Base-by-base conservation (phyloP, 2,329 filamentous ascomycete species). In the Lasiodiplodia gonubiensis region DNA sequence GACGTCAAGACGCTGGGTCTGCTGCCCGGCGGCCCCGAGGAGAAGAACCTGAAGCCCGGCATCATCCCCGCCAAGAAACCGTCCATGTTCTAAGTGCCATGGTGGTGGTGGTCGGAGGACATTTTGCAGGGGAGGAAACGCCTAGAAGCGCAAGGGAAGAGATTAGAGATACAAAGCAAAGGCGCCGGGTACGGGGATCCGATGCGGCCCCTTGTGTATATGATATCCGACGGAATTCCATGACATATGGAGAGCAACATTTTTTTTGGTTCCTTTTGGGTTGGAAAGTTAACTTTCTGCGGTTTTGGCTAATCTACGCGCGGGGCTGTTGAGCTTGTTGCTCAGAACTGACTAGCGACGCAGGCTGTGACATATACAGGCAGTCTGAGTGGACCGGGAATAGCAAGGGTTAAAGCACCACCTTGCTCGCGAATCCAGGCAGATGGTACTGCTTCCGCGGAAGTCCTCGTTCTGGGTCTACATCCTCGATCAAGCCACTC, bases 1-100 rank as follows among this genome's bases (percentile, higher is more conserved):
- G 89, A 95, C 84, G 96, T 98, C 85, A 86, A 93, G 80, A 93
- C 91, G 79, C 80, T 98, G 70, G 94, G 94, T 53, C 80, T 97
- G 71, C 76, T 98, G 74, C 90, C 90, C 57, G 79, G 76, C 76
- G 93, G 93, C 80, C 90, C 95, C 72, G 92, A 96, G 73, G 92
- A 95, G 77, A 83, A 83, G 78, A 78, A 83, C 69, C 72, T 85
- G 39, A 83, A 81, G 73, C 21, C 35, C 25, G 53, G 64, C 21
- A 23, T 66, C 53, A 57, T 66, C 42, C 53, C 53, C 39, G 39
- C 64, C 2, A 66, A 66, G 53, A 42, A 42, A 30, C 64, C 64
- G 42, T 55, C 52, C 16, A 21, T 66, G 33, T 66, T 30, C 53
- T 66, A 51, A 25, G 6, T 16, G n/a, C 27, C 39, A 39, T 14